phyloP scores from a whole-genome alignment of 2,329 filamentous ascomycete species.

The Massarina eburnea region DNA sequence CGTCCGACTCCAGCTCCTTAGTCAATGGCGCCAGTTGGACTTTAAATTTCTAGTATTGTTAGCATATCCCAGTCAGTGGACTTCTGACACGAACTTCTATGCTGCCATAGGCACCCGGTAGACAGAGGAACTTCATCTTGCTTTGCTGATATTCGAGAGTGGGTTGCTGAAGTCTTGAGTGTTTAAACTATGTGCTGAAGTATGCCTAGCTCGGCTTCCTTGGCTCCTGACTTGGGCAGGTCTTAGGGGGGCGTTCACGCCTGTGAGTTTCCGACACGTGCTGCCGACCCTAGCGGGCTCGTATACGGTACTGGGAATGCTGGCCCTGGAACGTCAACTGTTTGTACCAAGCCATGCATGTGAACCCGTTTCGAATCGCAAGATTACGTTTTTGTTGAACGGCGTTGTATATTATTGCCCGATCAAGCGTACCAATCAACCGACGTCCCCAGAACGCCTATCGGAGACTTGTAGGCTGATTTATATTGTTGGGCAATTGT shows the following conservation, averaged over 20 bases:
- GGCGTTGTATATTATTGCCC: too few species aligned
- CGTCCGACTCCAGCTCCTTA: slow-evolving; percentile 25
- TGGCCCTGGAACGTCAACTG: not conserved
- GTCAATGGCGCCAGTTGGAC: slow-evolving; percentile 30
- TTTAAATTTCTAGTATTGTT: slow-evolving; percentile 24
- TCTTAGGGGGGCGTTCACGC: too few species aligned
- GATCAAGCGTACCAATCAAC: too few species aligned
- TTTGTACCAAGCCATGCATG: not conserved
- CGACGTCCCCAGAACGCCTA: too few species aligned
- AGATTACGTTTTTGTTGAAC: not conserved
- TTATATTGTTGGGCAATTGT: not conserved
- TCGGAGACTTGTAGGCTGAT: not conserved
- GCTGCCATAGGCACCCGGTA: slow-evolving; percentile 30
- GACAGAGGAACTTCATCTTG: slow-evolving; percentile 21
- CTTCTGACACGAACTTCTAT: slow-evolving; percentile 17
- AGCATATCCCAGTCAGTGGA: not conserved
- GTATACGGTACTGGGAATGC: too few species aligned
- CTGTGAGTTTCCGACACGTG: too few species aligned
- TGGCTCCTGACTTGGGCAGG: too few species aligned
- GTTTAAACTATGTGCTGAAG: too few species aligned
- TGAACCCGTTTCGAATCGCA: not conserved
- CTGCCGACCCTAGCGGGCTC: too few species aligned
- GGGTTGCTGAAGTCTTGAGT: too few species aligned
- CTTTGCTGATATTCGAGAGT: too few species aligned
- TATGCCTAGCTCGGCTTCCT: too few species aligned